These are phyloP conservation scores for Ophiostoma montium DNA, from an alignment of 2,329 filamentous ascomycete genomes.

Conservation along the genomic window DNA sequence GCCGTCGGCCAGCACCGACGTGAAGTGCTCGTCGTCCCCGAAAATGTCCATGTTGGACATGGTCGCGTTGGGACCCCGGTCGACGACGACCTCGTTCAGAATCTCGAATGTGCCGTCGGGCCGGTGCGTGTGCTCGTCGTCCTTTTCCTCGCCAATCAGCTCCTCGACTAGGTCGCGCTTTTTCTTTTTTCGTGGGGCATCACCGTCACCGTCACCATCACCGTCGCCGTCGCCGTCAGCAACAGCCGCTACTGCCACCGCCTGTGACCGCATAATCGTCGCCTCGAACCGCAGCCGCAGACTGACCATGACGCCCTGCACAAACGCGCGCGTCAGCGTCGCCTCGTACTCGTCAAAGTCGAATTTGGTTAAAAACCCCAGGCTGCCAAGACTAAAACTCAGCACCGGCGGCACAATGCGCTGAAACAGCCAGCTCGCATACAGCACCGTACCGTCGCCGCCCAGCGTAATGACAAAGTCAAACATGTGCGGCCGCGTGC, in stretches of 20 bases:
- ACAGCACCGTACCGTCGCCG: conserved; percentile 93
- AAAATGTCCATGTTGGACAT: conserved; percentile 91
- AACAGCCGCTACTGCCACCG: neutral
- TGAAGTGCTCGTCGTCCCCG: conserved; percentile 90
- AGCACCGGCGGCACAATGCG: conserved; percentile 85
- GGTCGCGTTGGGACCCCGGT: conserved; percentile 71
- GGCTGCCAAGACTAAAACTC: conserved; percentile 75
- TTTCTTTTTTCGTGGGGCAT: conserved; percentile 17
- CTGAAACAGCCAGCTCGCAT: conserved; percentile 94
- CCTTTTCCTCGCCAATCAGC: conserved; percentile 71
- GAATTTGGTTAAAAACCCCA: conserved; percentile 94
- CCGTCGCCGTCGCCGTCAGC: neutral
- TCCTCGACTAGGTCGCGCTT: conserved; percentile 73
- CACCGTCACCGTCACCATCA: conserved; percentile 1
- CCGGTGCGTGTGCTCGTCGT: conserved; percentile 70
- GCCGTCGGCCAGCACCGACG: conserved; percentile 82
- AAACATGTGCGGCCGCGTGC: conserved; percentile 67
- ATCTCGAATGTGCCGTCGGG: conserved; percentile 81
- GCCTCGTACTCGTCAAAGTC: conserved; percentile 64
- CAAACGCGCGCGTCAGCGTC: conserved; percentile 59
- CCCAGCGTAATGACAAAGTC: conserved; percentile 88
- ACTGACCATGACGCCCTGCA: conserved; percentile 76
- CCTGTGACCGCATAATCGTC: conserved; percentile 75
- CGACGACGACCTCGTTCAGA: conserved; percentile 91
- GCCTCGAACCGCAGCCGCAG: conserved; percentile 82